Evolutionary conservation across 2,329 filamentous ascomycete genomes (phyloP).

Genomic region (Kalaharituber pfeilii): DNA sequence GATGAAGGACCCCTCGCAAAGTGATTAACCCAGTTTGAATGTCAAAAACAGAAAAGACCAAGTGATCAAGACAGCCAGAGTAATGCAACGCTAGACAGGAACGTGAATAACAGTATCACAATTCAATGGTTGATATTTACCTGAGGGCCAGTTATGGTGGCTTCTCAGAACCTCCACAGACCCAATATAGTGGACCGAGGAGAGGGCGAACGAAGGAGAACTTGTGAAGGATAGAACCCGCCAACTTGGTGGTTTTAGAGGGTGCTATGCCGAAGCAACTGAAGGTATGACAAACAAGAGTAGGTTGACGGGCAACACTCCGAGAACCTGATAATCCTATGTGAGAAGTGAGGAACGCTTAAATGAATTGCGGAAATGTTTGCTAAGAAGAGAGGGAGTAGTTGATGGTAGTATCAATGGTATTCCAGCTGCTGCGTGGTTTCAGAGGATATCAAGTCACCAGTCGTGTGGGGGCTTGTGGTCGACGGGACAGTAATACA

Average conservation of each 20-base stretch:
- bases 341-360: too few relatives aligned
- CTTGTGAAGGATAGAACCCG: conserved; percentile 56
- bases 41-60: conserved; percentile 4
- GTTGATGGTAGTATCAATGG: too few relatives aligned
- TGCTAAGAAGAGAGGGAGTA: too few relatives aligned
- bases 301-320: too few relatives aligned
- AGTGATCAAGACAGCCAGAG: conserved; percentile 5
- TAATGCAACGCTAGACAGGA: not conserved
- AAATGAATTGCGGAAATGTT: too few relatives aligned
- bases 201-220: conserved; percentile 71
- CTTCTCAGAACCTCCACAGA: conserved; percentile 95
- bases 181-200: conserved; percentile 80
- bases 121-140: not conserved
- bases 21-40: conserved; percentile 8
- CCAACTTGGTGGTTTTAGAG: conserved; percentile 67
- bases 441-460: too few relatives aligned
- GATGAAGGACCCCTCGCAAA: conserved; percentile 28
- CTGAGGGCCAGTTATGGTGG: conserved; percentile 84
- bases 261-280: conserved; percentile 25
- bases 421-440: too few relatives aligned
- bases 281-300: too few relatives aligned
- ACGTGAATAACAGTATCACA: not conserved
- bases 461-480: too few relatives aligned
- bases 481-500: too few relatives aligned
- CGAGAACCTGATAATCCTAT: too few relatives aligned